Evolutionary conservation across 768 basidiomycete species (phyloP).

Genomic region (Epithele typhae): DNA sequence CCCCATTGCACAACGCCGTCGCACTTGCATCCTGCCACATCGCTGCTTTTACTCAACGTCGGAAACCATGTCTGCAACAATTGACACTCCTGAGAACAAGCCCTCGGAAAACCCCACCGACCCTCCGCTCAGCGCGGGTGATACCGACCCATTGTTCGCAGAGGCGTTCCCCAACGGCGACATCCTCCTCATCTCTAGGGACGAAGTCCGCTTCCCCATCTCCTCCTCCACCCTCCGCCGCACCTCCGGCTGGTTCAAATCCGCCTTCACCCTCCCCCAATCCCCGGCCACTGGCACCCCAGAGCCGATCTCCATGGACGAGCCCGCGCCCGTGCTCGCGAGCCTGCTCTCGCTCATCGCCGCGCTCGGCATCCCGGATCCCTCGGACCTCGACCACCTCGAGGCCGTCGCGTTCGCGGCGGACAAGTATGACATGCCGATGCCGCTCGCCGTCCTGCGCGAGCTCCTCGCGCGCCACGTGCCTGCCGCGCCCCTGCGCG

Average conservation of each 20-base stretch:
- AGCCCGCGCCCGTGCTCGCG: constrained; percentile 31
- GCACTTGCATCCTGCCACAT: no score
- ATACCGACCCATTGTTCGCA: no score
- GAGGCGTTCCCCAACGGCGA: constrained; percentile 7
- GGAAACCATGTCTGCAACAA: no score
- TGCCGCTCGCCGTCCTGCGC: constrained; percentile 39
- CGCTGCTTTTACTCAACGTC: no score
- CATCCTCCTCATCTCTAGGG: constrained; percentile 14
- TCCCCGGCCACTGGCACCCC: neutral
- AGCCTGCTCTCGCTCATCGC: constrained; percentile 37
- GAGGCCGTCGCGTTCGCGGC: constrained; percentile 35
- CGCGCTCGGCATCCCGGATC: constrained; percentile 35
- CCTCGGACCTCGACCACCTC: constrained; percentile 38
- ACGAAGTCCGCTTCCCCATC: constrained; percentile 18
- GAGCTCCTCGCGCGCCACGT: constrained; percentile 37
- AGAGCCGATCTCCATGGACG: constrained; percentile 24
- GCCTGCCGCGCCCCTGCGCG: constrained; percentile 36
- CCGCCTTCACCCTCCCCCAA: constrained; percentile 20
- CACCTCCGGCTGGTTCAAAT: constrained; percentile 23
- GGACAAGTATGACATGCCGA: constrained; percentile 43
- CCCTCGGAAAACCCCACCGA: no score
- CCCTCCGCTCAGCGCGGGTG: no score
- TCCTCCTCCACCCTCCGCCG: constrained; percentile 17
- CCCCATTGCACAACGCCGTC: no score
- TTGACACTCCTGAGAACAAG: no score